Base-by-base conservation (phyloP, 108 stramenopile genomes). In the Aureococcus anophagefferens region DNA sequence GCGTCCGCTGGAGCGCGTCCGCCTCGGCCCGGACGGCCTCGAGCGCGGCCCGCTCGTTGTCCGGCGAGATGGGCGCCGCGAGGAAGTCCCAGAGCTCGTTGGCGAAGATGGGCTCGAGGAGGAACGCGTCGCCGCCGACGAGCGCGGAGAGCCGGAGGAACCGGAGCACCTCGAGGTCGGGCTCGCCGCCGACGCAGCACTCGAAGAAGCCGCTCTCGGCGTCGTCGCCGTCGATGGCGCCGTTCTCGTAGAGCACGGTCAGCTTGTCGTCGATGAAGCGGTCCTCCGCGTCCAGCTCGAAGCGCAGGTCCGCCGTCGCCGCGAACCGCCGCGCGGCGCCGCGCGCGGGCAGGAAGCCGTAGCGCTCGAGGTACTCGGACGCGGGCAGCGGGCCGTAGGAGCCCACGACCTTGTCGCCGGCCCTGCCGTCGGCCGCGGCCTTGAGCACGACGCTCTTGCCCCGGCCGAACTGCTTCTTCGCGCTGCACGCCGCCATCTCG, bases 1-100 rank as follows among this genome's bases (percentile, higher is more conserved):
- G 89, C 46, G 66, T 75, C 71, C 84, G 66, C 64, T 89, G 63
- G 13, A 84, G 82, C 33, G 74, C 77, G 66, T 87, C 76, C 73
- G 85, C 88, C 15, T 81, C 77, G 17, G 83, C 85, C 35, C 74
- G 80, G 30, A 95, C 76, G 28, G 78, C 69, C 25, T 79, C 81
- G 35, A 90, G 80, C 4, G 86, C 90, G 44, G 68, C 77, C 69
- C 84, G 64, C 78, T 96, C 95, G 75, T 96, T 94, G 0, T 62
- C 71, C 71, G 89, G 87, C 70, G 90, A 91, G 15, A 96, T 92
- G 0, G 95, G 95, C 44, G 83, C 70, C 30, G 81, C 81, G 92
- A 96, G 93, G 87, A 92, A 91, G 29, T 85, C 92, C 95, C 95
- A 96, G 25, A 94, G 86, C 76, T 96, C 92, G 64, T 88, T 87